Evolutionary conservation across 2,329 filamentous ascomycete species (phyloP).

Genomic region (Fusarium phyllophilum): DNA sequence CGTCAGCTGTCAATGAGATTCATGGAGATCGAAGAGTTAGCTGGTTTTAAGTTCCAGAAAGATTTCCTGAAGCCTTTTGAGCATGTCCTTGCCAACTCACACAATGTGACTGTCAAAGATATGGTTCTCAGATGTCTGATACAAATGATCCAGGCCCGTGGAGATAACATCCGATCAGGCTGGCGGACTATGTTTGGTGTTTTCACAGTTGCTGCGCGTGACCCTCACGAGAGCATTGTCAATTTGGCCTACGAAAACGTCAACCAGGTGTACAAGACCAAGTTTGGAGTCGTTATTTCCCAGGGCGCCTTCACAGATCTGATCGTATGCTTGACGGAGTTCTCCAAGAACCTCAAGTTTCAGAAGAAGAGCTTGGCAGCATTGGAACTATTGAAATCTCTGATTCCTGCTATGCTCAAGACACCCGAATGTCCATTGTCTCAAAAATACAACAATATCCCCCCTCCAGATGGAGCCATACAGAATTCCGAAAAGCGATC

Average conservation of each 20-base stretch:
- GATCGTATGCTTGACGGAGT: conserved; percentile 95
- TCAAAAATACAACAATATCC: conserved; percentile 60
- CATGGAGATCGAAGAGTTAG: conserved; percentile 96
- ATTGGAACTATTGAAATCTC: conserved; percentile 92
- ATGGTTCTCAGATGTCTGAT: conserved; percentile 96
- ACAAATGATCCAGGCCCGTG: conserved; percentile 98
- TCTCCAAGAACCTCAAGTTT: conserved; percentile 98
- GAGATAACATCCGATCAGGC: conserved; percentile 95
- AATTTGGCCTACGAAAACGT: conserved; percentile 98
- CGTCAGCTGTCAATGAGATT: conserved; percentile 98
- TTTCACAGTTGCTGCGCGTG: conserved; percentile 93
- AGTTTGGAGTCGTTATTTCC: conserved; percentile 94
- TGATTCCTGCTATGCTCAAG: conserved; percentile 93
- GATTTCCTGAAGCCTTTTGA: conserved; percentile 99
- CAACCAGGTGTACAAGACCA: conserved; percentile 91
- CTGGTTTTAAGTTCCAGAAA: conserved; percentile 99
- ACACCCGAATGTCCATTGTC: conserved; percentile 95
- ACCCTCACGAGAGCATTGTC: conserved; percentile 94
- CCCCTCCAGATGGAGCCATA: conserved; percentile 55
- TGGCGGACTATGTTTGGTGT: conserved; percentile 99
- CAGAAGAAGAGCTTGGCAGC: conserved; percentile 98
- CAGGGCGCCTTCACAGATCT: conserved; percentile 97
- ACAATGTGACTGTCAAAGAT: conserved; percentile 92
- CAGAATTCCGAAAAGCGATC: conserved; percentile 61
- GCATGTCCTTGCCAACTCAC: conserved; percentile 94